A percentile compares a stretch with the other conserved stretches of the same genome.
Evolutionary conservation across 2,329 filamentous ascomycete species (phyloP).

Genomic region (Cyphellophora attinorum): DNA sequence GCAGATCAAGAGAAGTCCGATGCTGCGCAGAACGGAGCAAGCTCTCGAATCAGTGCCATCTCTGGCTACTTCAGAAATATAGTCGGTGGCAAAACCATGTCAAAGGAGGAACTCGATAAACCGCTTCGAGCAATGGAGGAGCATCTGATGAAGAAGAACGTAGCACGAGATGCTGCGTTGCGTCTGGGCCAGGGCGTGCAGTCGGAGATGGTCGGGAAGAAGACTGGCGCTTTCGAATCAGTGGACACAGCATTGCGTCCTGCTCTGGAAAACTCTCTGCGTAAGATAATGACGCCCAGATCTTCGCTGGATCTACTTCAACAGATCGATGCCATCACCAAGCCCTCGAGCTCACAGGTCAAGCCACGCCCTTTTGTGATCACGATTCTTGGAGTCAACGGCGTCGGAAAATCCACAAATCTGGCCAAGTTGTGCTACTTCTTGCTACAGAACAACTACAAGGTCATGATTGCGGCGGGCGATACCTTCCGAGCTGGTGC

Average conservation of each 20-base stretch:
- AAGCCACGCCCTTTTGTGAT: constrained; percentile 82
- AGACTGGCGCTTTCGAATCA: constrained; percentile 84
- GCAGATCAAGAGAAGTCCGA: constrained; percentile 56
- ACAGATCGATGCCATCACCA: constrained; percentile 73
- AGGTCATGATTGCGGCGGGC: constrained; percentile 84
- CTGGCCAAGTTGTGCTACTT: constrained; percentile 98
- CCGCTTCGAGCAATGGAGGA: constrained; percentile 95
- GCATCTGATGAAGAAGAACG: constrained; percentile 88
- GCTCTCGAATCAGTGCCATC: constrained; percentile 70
- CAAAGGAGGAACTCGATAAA: constrained; percentile 79
- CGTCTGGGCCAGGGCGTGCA: constrained; percentile 87
- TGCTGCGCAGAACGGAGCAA: constrained; percentile 57
- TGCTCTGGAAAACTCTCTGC: constrained; percentile 85
- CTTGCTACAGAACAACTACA: constrained; percentile 92
- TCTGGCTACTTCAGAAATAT: constrained; percentile 88
- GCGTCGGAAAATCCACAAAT: constrained; percentile 96
- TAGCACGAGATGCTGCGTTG: constrained; percentile 85
- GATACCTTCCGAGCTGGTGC: constrained; percentile 96
- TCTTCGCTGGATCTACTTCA: constrained; percentile 89
- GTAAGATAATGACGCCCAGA: constrained; percentile 91
- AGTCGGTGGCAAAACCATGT: constrained; percentile 85
- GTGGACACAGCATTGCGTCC: constrained; percentile 74
- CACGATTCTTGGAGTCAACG: constrained; percentile 96
- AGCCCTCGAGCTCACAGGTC: constrained; percentile 54
- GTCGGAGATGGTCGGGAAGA: constrained; percentile 78